Evolutionary conservation across 2,329 filamentous ascomycete species (phyloP), one percentile per base, ranked within the genome.

Genomic region (Microcera coccophila): DNA sequence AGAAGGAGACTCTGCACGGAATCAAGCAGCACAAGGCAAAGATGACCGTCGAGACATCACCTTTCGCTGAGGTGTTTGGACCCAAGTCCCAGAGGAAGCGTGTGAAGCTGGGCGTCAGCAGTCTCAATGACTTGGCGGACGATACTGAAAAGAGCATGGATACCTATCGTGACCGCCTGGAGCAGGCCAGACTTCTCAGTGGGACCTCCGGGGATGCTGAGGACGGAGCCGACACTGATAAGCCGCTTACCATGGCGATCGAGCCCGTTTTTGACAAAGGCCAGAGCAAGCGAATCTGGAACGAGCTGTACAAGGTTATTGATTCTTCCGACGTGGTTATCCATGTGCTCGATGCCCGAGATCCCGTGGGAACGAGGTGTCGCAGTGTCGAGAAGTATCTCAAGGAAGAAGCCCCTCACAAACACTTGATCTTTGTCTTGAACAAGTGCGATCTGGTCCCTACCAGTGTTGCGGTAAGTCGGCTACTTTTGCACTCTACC

Each of bases 281-380:
- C 15, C 90, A 95, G 66, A 91, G 85, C 61, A 95, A 95, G 69
- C 79, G 93, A 53, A 95, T 95, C 55, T 95, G 89, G 90, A 97
- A 97, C 69, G 91, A 98, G 64, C 72, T 97, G 7, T 83, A 93
- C 75, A 94, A 95, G 69, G 90, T 93, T 59, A 93, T 96, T 48
- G 91, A 96, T 68, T 94, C 89, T 3, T 93, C 87, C 9, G 93
- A 98, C 66, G 91, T 98, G 26, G 82, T 98, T 35, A 85, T 98
- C n/a, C 93, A 96, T 60, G 87, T 95, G 12, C 72, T 95, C 1
- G 91, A 96, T 66, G 90, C 90, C 31, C 78, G 90, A 67, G 90
- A 95, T 66, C 90, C 90, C 3, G 70, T 91, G 10, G 93, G 93
- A 24, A 97, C 93, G 14, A 79, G 93, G 42, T 98, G 93, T 72